These are phyloP conservation scores for Chaetomiaceae sp. DNA, from an alignment of 2,329 filamentous ascomycete genomes.

Conservation along the genomic window DNA sequence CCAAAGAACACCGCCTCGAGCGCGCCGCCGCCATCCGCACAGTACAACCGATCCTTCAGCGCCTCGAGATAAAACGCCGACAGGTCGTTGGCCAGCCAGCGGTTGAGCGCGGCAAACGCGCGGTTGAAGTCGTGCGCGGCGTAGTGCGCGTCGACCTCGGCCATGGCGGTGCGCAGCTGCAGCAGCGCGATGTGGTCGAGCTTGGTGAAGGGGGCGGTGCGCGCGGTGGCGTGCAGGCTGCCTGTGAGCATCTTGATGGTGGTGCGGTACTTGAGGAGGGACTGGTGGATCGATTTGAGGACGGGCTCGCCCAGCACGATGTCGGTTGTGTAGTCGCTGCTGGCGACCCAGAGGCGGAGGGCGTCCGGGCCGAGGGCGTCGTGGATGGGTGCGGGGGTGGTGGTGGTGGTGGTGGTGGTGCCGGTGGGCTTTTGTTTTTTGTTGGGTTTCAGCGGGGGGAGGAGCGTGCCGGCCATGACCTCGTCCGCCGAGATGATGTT, in stretches of 20 bases:
- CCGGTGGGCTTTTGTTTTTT: too few species aligned
- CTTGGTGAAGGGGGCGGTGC: constrained; percentile 46
- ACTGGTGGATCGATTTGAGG: constrained; percentile 67
- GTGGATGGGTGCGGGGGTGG: constrained; percentile 35
- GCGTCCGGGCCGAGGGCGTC: constrained; percentile 81
- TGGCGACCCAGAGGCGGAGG: constrained; percentile 83
- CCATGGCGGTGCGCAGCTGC: constrained; percentile 62
- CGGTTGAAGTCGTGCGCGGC: constrained; percentile 75
- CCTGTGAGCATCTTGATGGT: constrained; percentile 90
- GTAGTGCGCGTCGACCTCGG: constrained; percentile 59
- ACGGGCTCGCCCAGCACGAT: constrained; percentile 74
- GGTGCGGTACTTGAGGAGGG: constrained; percentile 78
- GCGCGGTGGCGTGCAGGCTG: constrained; percentile 54
- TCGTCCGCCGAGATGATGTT: constrained; percentile 77
- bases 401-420: too few species aligned
- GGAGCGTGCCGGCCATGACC: constrained; percentile 76
- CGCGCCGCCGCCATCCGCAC: constrained; percentile 61
- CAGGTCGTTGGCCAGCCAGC: constrained; percentile 75
- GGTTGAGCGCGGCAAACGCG: constrained; percentile 65
- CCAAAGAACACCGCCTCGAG: constrained; percentile 63
- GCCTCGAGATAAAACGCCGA: constrained; percentile 93
- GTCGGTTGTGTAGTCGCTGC: constrained; percentile 85
- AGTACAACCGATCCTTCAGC: constrained; percentile 87
- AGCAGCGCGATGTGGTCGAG: constrained; percentile 70
- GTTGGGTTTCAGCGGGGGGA: constrained; percentile 62